These are phyloP conservation scores for Teratosphaeria nubilosa DNA, from an alignment of 2,329 filamentous ascomycete species.

Conservation along the genomic window DNA sequence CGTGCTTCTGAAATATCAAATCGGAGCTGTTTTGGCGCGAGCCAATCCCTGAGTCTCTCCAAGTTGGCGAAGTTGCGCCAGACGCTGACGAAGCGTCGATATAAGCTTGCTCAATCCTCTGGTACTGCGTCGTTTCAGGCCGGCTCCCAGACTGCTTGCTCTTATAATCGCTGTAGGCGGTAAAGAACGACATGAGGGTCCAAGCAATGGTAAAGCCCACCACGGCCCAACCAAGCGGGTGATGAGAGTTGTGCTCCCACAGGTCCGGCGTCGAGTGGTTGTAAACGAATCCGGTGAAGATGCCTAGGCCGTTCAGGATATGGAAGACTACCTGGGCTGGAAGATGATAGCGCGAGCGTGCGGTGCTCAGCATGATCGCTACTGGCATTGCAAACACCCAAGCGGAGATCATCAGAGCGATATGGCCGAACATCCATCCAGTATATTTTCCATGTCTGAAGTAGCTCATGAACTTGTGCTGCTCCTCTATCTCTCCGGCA, in stretches of 20 bases:
- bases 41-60: constrained; percentile 28
- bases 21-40: constrained; percentile 25
- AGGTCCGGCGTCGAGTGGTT: constrained; percentile 74
- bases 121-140: not conserved
- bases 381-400: constrained; percentile 67
- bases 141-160: constrained; percentile 3
- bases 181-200: constrained; percentile 56
- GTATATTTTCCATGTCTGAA: constrained; percentile 47
- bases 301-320: constrained; percentile 40
- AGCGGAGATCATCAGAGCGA: constrained; percentile 56
- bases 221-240: constrained; percentile 76
- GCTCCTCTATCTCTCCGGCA: not conserved
- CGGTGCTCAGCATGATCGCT: constrained; percentile 78
- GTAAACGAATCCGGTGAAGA: constrained; percentile 61
- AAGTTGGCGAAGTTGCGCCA: not conserved
- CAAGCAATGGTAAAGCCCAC: constrained; percentile 65
- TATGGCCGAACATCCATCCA: constrained; percentile 55
- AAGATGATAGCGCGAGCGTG: constrained; percentile 64
- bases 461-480: constrained; percentile 31
- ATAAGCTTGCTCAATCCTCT: constrained; percentile 6
- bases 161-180: constrained; percentile 36
- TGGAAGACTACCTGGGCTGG: constrained; percentile 52
- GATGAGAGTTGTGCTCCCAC: constrained; percentile 79
- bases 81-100: constrained; percentile 22
- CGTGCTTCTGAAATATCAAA: constrained; percentile 14